A percentile compares a stretch with the other conserved stretches of the same genome.
Evolutionary conservation across 257 asterid genomes (phyloP).

Genomic region (Nicotiana benthamiana): DNA sequence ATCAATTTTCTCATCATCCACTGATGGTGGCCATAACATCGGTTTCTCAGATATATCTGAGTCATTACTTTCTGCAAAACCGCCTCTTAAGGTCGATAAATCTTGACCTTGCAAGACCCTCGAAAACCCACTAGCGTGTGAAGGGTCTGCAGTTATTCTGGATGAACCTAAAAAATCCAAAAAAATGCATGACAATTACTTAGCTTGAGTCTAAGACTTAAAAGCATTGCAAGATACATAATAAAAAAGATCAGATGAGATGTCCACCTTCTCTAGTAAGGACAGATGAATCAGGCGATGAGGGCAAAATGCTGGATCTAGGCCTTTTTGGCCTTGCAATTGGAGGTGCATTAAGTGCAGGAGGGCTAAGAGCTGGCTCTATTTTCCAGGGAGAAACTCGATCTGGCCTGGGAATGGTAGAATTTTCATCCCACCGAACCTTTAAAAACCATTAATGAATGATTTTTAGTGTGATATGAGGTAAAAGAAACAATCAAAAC

Average conservation of each 20-base stretch:
- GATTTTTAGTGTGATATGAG: not conserved
- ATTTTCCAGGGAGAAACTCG: conserved; percentile 96
- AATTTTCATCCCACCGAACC: conserved; percentile 98
- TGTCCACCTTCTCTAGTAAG: conserved; percentile 76
- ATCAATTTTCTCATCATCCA: conserved; percentile 54
- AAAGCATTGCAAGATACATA: not conserved
- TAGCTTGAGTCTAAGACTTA: not conserved
- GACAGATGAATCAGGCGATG: conserved; percentile 74
- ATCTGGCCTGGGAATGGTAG: conserved; percentile 79
- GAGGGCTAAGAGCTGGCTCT: conserved; percentile 85
- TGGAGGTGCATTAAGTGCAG: conserved; percentile 77
- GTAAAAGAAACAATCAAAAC: not conserved
- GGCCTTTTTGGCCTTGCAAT: conserved; percentile 72
- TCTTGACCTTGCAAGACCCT: conserved; percentile 99
- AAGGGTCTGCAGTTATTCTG: conserved; percentile 63
- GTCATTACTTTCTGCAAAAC: conserved; percentile 54
- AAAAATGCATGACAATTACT: conserved; percentile 6
- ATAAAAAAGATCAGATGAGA: not conserved
- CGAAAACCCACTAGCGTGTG: conserved; percentile 51
- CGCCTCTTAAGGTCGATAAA: conserved; percentile 64
- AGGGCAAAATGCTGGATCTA: conserved; percentile 53
- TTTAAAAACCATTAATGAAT: conserved; percentile 14
- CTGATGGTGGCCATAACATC: conserved; percentile 36
- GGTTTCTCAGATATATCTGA: conserved; percentile 66
- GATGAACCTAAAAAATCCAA: conserved; percentile 39